Evolutionary conservation across 305 asterid genomes (phyloP).

Genomic region (Fraxinus ornus): DNA sequence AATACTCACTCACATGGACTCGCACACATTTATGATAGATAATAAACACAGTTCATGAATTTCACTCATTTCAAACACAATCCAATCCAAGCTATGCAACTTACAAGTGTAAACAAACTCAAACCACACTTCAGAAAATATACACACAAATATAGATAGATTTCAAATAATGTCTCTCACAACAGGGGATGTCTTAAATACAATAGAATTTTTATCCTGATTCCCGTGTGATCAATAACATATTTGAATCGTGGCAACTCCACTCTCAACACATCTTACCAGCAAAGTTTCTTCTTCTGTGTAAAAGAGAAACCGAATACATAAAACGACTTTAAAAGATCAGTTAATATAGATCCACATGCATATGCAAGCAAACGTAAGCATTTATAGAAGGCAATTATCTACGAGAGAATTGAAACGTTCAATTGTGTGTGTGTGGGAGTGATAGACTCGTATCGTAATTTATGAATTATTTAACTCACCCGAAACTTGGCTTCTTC

Average conservation of each 20-base stretch:
- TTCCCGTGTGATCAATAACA: background rate
- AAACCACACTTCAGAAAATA: background rate
- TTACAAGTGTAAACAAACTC: background rate
- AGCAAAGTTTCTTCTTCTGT: conserved; percentile 91
- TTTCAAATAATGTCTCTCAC: background rate
- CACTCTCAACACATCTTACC: conserved; percentile 38
- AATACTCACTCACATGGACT: background rate
- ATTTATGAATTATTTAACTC: conserved; percentile 29
- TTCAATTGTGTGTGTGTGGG: background rate
- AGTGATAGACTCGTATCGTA: background rate
- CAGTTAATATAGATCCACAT: background rate
- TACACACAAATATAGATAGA: background rate
- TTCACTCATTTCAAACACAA: background rate
- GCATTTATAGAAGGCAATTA: background rate
- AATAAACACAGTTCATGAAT: background rate
- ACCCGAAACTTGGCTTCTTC: conserved; percentile 83
- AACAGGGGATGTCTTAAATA: background rate
- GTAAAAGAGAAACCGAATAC: conserved; percentile 19
- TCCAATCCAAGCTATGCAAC: background rate
- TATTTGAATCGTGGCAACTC: background rate
- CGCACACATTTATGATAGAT: background rate
- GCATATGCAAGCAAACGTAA: background rate
- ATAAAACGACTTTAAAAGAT: background rate
- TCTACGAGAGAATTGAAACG: background rate
- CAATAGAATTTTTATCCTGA: background rate